Evolutionary conservation across 371 early-diverging fungal species (phyloP).

Genomic region (Mucor velutinosus): DNA sequence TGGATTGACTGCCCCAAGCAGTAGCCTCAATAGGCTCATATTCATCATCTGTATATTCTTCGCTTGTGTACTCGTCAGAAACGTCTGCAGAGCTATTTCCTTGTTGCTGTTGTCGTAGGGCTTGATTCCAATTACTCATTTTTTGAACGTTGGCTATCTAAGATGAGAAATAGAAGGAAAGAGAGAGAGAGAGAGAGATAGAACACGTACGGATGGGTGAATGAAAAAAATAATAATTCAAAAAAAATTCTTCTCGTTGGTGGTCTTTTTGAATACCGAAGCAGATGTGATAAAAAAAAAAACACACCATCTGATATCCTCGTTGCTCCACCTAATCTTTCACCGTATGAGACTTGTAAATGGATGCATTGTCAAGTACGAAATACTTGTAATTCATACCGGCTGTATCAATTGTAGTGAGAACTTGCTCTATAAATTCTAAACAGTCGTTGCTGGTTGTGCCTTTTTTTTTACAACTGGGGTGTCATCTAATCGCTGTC

Average conservation of each 20-base stretch:
- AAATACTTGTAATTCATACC: no score
- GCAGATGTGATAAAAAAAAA: no score
- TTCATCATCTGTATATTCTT: background rate
- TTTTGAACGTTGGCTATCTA: background rate
- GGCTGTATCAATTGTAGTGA: no score
- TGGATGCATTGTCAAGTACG: no score
- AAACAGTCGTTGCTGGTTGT: no score
- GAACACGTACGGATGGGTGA: background rate
- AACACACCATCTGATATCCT: no score
- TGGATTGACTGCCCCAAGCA: conserved; percentile 8
- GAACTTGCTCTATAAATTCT: no score
- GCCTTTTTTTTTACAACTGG: no score
- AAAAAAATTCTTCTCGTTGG: background rate
- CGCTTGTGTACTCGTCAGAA: background rate
- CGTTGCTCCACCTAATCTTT: no score
- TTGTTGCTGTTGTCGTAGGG: background rate
- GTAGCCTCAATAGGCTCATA: conserved; percentile 8
- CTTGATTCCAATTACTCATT: background rate
- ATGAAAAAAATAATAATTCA: background rate
- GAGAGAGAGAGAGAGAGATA: background rate
- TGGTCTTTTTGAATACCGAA: background rate
- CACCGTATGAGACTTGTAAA: no score
- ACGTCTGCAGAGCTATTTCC: background rate
- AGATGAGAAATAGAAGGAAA: background rate
- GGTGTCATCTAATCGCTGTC: no score